These are phyloP conservation scores for Xylariaceae sp. DNA, from an alignment of 2,329 filamentous ascomycete species.

Conservation along the genomic window DNA sequence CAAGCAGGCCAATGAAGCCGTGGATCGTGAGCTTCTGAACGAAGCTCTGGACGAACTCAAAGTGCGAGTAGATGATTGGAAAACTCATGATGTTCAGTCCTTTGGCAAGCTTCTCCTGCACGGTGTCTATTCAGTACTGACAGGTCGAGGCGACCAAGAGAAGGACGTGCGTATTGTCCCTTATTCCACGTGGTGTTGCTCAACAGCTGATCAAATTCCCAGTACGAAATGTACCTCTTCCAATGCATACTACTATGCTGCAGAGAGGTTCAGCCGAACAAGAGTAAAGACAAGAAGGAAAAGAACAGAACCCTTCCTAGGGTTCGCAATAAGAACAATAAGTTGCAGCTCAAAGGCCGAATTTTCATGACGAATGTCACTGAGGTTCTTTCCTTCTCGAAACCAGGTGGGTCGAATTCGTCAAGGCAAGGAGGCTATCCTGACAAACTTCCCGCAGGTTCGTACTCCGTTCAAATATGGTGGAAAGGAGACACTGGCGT, in stretches of 20 bases:
- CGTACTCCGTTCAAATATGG: constrained; percentile 94
- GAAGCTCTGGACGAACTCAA: constrained; percentile 81
- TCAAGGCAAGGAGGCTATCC: constrained; percentile 9
- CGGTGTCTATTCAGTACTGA: constrained; percentile 87
- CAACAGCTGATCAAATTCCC: constrained; percentile 21
- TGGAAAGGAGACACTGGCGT: constrained; percentile 97
- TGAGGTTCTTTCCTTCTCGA: constrained; percentile 80
- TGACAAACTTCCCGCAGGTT: constrained; percentile 49
- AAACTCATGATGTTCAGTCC: constrained; percentile 81
- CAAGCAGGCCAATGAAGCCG: constrained; percentile 80
- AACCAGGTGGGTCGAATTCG: constrained; percentile 63
- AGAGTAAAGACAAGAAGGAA: constrained; percentile 72
- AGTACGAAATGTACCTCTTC: constrained; percentile 98
- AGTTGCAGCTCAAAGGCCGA: constrained; percentile 88
- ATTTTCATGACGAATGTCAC: constrained; percentile 99
- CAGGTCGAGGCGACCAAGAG: constrained; percentile 82
- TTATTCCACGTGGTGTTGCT: neutral
- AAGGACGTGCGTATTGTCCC: constrained; percentile 62
- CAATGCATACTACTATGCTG: constrained; percentile 93
- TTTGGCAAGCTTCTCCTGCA: constrained; percentile 86
- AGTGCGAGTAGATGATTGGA: constrained; percentile 90
- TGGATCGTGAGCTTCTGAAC: constrained; percentile 78
- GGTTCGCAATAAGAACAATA: constrained; percentile 61
- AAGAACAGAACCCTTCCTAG: constrained; percentile 56
- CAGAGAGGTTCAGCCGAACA: constrained; percentile 86